Evolutionary conservation across 257 asterid genomes (phyloP).

Genomic region (Lithospermum erythrorhizon): DNA sequence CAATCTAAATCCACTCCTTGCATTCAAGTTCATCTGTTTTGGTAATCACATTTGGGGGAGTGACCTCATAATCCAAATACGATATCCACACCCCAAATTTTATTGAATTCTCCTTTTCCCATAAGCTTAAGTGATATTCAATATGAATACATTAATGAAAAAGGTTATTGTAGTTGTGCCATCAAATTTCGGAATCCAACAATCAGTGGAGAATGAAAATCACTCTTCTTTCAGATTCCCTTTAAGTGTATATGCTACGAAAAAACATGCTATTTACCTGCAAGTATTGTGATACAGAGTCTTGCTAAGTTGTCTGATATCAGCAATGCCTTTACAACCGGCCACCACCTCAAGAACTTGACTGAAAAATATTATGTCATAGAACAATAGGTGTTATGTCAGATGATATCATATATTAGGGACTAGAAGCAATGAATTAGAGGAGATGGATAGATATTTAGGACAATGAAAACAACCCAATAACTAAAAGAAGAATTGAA

Average conservation of each 20-base stretch:
- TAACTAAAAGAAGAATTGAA: constrained; percentile 4
- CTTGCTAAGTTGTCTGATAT: constrained; percentile 61
- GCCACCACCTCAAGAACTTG: constrained; percentile 96
- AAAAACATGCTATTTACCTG: background rate
- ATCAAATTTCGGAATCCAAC: constrained; percentile 13
- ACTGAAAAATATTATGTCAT: constrained; percentile 23
- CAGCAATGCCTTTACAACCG: constrained; percentile 71
- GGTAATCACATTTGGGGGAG: background rate
- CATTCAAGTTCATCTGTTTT: background rate
- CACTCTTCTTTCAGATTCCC: constrained; percentile 23
- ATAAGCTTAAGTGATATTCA: background rate
- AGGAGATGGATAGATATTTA: too few species aligned
- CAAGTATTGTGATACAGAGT: constrained; percentile 66
- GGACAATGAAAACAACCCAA: background rate
- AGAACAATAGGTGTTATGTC: background rate
- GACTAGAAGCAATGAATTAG: background rate
- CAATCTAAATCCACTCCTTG: background rate
- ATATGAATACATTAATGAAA: background rate
- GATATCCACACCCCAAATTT: background rate
- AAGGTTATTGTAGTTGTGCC: constrained; percentile 6
- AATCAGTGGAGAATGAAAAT: too few species aligned
- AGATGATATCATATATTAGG: background rate
- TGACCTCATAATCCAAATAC: background rate
- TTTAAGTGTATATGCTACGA: too few species aligned
- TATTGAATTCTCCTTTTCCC: background rate